Conservation (phyloP, 1,284 basidiomycete genomes). For the Erythrobasidium hasegawianum region DNA sequence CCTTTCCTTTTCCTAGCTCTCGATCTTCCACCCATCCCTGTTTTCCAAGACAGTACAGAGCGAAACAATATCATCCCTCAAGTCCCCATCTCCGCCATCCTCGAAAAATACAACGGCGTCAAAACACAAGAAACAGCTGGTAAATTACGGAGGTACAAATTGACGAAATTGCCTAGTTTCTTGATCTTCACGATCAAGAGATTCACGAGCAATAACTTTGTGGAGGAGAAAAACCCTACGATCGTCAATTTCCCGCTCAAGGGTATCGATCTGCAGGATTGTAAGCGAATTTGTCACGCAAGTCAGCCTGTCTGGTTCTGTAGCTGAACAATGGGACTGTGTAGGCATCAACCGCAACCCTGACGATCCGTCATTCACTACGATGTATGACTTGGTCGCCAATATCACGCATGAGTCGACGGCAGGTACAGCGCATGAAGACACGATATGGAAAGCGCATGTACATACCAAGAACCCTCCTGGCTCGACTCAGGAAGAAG, state of each 20-base stretch:
- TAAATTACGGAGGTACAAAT: slow-evolving; percentile 81
- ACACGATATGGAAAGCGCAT: slow-evolving; percentile 83
- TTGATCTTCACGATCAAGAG: slow-evolving; percentile 94
- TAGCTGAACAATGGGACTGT: too few species aligned
- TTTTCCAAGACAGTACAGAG: slow-evolving; percentile 83
- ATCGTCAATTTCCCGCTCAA: slow-evolving; percentile 95
- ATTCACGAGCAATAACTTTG: slow-evolving; percentile 94
- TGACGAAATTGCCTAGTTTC: slow-evolving; percentile 80
- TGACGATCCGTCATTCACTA: slow-evolving; percentile 55
- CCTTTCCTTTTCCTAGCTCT: slow-evolving; percentile 94
- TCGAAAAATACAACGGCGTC: slow-evolving; percentile 90
- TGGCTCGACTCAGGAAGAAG: slow-evolving; percentile 57
- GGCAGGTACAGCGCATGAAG: slow-evolving; percentile 86
- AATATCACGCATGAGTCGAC: slow-evolving; percentile 93
- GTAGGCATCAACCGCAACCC: slow-evolving; percentile 70
- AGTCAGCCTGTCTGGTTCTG: too few species aligned
- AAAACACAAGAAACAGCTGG: slow-evolving; percentile 82
- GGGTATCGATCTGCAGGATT: slow-evolving; percentile 84
- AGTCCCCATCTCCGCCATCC: slow-evolving; percentile 80
- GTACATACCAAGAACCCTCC: slow-evolving; percentile 57
- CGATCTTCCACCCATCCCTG: slow-evolving; percentile 89
- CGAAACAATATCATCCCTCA: slow-evolving; percentile 99
- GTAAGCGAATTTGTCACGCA: too few species aligned
- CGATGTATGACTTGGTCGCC: slow-evolving; percentile 87
- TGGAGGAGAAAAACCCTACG: slow-evolving; percentile 98